These are phyloP conservation scores for Kuraishia ogatae DNA, from an alignment of 805 yeast species.

Conservation along the genomic window DNA sequence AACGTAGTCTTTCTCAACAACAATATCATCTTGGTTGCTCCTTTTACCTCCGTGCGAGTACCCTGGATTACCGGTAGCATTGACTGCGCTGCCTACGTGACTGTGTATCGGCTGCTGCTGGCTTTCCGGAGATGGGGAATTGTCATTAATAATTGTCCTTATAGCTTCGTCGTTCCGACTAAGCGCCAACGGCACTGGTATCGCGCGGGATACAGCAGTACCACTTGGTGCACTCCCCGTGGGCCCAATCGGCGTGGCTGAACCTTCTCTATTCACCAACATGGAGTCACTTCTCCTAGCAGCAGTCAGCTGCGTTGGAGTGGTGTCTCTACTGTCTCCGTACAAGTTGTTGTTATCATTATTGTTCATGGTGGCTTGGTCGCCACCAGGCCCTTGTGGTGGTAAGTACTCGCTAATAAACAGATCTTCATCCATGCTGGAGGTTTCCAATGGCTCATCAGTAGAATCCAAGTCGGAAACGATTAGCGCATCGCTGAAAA, in stretches of 20 bases:
- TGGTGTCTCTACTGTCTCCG: too few species aligned
- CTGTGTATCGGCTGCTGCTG: constrained; percentile 6
- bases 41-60: background rate
- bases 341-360: too few species aligned
- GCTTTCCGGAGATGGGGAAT: constrained; percentile 33
- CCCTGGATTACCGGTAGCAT: background rate
- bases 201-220: too few species aligned
- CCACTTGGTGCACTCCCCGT: too few species aligned
- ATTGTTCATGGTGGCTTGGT: too few species aligned
- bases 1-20: constrained; percentile 79
- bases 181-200: constrained; percentile 13
- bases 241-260: too few species aligned
- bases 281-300: too few species aligned
- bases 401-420: constrained; percentile 73
- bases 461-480: constrained; percentile 40
- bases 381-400: too few species aligned
- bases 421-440: constrained; percentile 66
- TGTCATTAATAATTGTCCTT: constrained; percentile 32
- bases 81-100: background rate
- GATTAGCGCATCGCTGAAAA: constrained; percentile 68
- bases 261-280: too few species aligned
- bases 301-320: too few species aligned
- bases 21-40: constrained; percentile 27
- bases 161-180: constrained; percentile 32
- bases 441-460: constrained; percentile 55